Base-by-base conservation (phyloP, 768 basidiomycete species). In the Roridomyces roridus region DNA sequence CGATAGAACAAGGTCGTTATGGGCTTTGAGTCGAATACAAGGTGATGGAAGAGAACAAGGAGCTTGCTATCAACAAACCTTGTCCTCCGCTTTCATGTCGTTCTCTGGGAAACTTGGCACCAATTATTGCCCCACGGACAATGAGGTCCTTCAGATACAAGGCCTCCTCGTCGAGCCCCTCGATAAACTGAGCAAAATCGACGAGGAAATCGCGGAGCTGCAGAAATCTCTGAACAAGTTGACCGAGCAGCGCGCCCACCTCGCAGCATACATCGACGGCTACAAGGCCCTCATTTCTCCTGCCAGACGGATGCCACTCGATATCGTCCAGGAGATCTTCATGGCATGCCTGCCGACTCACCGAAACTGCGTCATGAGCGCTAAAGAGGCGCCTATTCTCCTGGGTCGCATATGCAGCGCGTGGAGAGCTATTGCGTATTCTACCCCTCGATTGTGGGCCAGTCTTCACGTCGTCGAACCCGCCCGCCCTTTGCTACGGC, bases 351-450 rank as follows among this genome's bases (percentile, higher is more conserved):
- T 64, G 3, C 59, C 63, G 10, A 21, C 36, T 1, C 1, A 48
- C 21, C 55, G 57, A 9, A 55, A 64, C 35, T 51, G 51, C 18
- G 59, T 51, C 6, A 64, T 64, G 59, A 64, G 59, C 21, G 63
- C 37, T n/a, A 5, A 47, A 51, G 59, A 63, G 18, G 65, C 67
- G 0, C 72, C 71, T 0, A 21, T 73, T 25, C 29, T 71, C 12
- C 65, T 73, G 6, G 72, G 68, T 1, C 67, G 71, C 0, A 67
- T 73, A 11, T 73, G 72, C 36, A 63, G 66, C 37, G 25, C 61
- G 0, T 73, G 72, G 72, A 64, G 72, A 14, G 47, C 51, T 6
- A 46, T 71, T 6, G 56, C 62, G 3, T 56, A 57, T 3, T 45
- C 64, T 8, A 67, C 71, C 0, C 71, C 72, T n/a, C 57, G 51